Conservation (phyloP, 805 yeast species). For the Priceomyces castillae region DNA sequence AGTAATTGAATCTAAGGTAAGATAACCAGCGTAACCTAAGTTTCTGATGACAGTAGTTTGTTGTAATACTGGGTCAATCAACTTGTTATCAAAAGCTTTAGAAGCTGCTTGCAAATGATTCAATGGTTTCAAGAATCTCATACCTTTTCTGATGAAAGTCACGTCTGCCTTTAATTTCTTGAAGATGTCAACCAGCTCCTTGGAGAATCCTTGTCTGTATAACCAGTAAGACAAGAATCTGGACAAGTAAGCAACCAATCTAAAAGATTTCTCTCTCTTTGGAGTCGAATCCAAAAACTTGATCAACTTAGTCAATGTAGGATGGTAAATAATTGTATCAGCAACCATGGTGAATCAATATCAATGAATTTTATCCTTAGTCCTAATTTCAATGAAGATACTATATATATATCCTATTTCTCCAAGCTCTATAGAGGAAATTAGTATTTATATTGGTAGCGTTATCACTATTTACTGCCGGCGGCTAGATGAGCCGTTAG, state of each 20-base stretch:
- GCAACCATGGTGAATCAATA: constrained; percentile 48
- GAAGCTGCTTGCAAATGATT: constrained; percentile 68
- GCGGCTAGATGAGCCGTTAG: neutral
- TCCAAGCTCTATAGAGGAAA: no score
- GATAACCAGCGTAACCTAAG: constrained; percentile 60
- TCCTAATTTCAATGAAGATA: neutral
- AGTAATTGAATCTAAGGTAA: constrained; percentile 60
- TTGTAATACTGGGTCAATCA: constrained; percentile 58
- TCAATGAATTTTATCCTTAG: neutral
- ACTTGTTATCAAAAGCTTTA: constrained; percentile 64
- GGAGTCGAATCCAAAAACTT: constrained; percentile 62
- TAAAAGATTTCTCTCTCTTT: constrained; percentile 78
- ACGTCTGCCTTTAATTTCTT: constrained; percentile 60
- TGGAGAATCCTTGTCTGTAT: constrained; percentile 52
- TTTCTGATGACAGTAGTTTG: constrained; percentile 53
- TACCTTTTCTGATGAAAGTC: constrained; percentile 72
- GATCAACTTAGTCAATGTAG: constrained; percentile 59
- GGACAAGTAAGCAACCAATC: constrained; percentile 77
- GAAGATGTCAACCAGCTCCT: constrained; percentile 46
- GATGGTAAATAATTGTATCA: constrained; percentile 71
- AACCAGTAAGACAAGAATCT: constrained; percentile 67
- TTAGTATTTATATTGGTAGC: no score
- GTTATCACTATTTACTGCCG: neutral
- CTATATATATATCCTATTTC: neutral
- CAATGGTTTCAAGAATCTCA: constrained; percentile 82